phyloP scores from a whole-genome alignment of 148 eudicot species.

The Camellia lanceoleosa region DNA sequence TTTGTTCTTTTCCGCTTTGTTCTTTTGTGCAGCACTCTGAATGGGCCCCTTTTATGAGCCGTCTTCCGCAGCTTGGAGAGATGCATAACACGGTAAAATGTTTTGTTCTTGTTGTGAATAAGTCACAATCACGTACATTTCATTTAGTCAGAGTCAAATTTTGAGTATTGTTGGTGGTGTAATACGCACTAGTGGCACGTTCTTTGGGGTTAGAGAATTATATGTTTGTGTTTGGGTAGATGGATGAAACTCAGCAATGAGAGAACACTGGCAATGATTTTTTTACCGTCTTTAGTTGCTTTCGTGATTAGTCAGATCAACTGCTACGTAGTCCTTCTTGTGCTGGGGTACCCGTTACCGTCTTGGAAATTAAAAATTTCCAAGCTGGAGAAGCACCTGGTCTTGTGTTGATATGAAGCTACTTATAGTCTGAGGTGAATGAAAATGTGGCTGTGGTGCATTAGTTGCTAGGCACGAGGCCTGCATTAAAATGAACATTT shows the following conservation, averaged over 20 bases:
- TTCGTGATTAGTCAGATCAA: neutral
- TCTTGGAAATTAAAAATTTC: neutral
- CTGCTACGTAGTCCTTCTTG: neutral
- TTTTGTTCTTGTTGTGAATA: neutral
- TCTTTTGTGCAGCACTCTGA: slow-evolving; percentile 49
- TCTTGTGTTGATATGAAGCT: neutral
- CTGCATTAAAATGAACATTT: neutral
- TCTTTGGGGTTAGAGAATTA: neutral
- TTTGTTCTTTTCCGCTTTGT: neutral
- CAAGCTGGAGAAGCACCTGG: neutral
- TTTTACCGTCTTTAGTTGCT: neutral
- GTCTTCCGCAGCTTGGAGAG: slow-evolving; percentile 61
- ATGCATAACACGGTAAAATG: slow-evolving; percentile 62
- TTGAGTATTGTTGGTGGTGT: neutral
- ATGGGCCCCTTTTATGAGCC: slow-evolving; percentile 74
- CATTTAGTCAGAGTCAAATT: neutral
- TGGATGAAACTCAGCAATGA: neutral
- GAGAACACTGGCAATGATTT: neutral
- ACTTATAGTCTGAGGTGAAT: no score
- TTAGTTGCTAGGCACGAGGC: neutral
- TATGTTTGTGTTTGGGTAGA: neutral
- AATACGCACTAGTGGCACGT: neutral
- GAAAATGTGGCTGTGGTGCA: neutral
- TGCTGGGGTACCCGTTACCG: neutral
- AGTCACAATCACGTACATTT: neutral